Evolutionary conservation across 2,329 filamentous ascomycete species (phyloP).

Genomic region (Epicoccum sorghinum): DNA sequence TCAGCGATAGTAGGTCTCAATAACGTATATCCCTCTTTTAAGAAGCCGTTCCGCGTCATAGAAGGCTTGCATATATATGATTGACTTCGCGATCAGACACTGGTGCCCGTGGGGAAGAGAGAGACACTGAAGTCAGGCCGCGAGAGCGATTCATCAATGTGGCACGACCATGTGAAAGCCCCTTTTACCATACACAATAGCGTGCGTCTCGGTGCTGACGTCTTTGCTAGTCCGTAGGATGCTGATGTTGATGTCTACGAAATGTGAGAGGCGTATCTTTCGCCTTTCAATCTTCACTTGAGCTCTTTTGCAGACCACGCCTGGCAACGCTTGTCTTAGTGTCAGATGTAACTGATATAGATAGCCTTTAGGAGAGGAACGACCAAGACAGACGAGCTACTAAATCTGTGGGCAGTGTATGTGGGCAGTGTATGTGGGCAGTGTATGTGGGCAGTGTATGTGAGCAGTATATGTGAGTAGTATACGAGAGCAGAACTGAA

Average conservation of each 20-base stretch:
- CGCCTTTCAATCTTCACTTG: constrained; percentile 22
- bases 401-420: too few species aligned
- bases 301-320: constrained; percentile 29
- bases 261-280: constrained; percentile 25
- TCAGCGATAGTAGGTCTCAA: constrained; percentile 32
- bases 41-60: constrained; percentile 34
- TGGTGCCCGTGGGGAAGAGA: constrained; percentile 31
- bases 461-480: too few species aligned
- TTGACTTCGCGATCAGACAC: constrained; percentile 24
- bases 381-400: background rate
- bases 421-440: too few species aligned
- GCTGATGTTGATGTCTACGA: constrained; percentile 22
- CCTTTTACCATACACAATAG: constrained; percentile 50
- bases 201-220: constrained; percentile 50
- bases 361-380: constrained; percentile 7
- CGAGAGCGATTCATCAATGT: constrained; percentile 24
- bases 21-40: constrained; percentile 18
- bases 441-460: too few species aligned
- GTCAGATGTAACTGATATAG: constrained; percentile 13
- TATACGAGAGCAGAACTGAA: too few species aligned
- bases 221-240: constrained; percentile 47
- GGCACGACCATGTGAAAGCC: constrained; percentile 40
- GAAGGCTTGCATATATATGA: constrained; percentile 27
- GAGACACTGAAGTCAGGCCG: constrained; percentile 29
- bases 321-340: constrained; percentile 28